Percentiles rank a stretch among this genome's conserved stretches.
phyloP scores from a whole-genome alignment of 192 early-diverging fungal genomes.

The Blastocladiella britannica region DNA sequence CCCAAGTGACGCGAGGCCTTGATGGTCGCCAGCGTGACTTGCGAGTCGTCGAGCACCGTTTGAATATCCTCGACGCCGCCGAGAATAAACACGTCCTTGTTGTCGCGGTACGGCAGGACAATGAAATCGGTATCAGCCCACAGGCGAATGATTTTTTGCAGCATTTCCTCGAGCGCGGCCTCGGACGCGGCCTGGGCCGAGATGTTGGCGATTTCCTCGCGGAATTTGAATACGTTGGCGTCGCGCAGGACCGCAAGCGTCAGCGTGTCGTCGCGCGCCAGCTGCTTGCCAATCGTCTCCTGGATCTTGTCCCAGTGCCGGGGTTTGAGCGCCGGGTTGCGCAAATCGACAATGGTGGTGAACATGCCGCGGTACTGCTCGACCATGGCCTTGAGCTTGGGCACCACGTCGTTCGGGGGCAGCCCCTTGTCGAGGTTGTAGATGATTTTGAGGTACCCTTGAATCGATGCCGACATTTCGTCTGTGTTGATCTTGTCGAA shows the following conservation, averaged over 20 bases:
- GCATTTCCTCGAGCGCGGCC: conserved; percentile 37
- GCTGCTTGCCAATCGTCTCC: conserved; percentile 26
- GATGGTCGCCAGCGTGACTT: conserved; percentile 38
- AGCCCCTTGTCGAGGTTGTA: conserved; percentile 39
- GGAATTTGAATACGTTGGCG: conserved; percentile 29
- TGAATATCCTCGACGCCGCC: conserved; percentile 38
- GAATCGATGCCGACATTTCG: conserved; percentile 30
- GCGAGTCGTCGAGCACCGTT: conserved; percentile 31
- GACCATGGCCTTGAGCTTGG: conserved; percentile 28
- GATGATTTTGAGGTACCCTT: conserved; percentile 25
- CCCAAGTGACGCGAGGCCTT: conserved; percentile 35
- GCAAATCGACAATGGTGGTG: conserved; percentile 33
- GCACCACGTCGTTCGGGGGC: conserved; percentile 44
- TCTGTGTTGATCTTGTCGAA: conserved; percentile 36
- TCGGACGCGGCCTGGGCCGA: conserved; percentile 34
- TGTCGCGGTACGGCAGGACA: conserved; percentile 26
- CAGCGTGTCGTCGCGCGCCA: conserved; percentile 28
- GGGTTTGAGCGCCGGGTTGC: conserved; percentile 35
- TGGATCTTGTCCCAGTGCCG: conserved; percentile 42
- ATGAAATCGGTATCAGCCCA: conserved; percentile 39
- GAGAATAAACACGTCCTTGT: conserved; percentile 39
- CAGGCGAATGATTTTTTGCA: conserved; percentile 25
- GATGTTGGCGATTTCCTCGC: conserved; percentile 32
- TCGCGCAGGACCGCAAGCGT: conserved; percentile 30
- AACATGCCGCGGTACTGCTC: conserved; percentile 32